phyloP scores from a whole-genome alignment of 345 rosid genomes.

The Aquilaria sinensis region DNA sequence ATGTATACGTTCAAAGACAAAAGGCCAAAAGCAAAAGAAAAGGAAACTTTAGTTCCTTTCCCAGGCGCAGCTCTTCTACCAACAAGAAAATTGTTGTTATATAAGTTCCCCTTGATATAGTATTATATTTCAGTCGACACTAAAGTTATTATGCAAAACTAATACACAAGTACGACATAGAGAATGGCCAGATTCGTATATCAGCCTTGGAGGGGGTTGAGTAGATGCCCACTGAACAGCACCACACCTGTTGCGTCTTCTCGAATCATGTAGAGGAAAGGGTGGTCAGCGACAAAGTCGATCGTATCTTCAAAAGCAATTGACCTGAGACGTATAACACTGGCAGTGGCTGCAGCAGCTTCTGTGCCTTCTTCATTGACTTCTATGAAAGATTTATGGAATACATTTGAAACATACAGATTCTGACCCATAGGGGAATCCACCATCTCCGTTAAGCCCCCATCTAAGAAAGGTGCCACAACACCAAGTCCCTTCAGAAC shows the following conservation, averaged over 20 bases:
- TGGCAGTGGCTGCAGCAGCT: constrained; percentile 63
- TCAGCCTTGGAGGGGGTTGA: constrained; percentile 38
- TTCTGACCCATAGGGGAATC: constrained; percentile 36
- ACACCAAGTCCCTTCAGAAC: constrained; percentile 48
- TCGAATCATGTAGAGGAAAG: constrained; percentile 52
- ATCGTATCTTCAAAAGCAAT: constrained; percentile 6
- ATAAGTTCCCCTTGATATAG: no score
- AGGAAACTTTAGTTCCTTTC: no score
- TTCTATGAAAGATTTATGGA: constrained; percentile 59
- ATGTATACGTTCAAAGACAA: no score
- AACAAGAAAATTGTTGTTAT: no score
- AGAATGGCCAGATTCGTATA: constrained; percentile 3
- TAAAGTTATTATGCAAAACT: no score
- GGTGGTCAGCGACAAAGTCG: constrained; percentile 74
- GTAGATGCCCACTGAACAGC: constrained; percentile 51
- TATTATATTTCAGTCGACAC: no score
- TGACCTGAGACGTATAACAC: constrained; percentile 16
- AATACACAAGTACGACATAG: background rate
- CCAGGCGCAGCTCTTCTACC: no score
- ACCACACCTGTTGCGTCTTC: constrained; percentile 56
- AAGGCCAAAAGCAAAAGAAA: no score
- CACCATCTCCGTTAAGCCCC: constrained; percentile 52
- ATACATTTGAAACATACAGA: constrained; percentile 40
- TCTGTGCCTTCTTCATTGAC: constrained; percentile 82
- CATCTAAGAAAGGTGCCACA: constrained; percentile 48